These are phyloP conservation scores for Helicocarpus griseus DNA, from an alignment of 2,329 filamentous ascomycete genomes.

Conservation along the genomic window DNA sequence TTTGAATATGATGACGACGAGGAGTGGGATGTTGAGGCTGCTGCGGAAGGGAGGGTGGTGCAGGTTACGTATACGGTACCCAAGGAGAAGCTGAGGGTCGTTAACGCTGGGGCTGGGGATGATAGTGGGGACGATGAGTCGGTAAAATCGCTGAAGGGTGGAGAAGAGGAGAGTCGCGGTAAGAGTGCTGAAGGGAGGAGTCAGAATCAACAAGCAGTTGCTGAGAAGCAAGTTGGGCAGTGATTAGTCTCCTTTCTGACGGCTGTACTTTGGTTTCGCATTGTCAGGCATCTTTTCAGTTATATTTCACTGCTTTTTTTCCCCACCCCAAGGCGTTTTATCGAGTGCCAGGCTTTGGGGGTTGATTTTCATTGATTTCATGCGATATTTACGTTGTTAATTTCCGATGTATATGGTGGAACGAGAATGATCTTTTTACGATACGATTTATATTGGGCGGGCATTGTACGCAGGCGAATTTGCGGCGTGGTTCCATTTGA, in stretches of 20 bases:
- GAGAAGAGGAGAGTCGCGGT: background rate
- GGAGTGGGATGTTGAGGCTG: constrained; percentile 69
- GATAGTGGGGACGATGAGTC: constrained; percentile 18
- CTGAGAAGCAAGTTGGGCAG: background rate
- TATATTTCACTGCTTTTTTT: background rate
- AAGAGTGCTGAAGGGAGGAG: background rate
- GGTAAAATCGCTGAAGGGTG: constrained; percentile 3
- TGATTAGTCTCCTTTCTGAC: background rate
- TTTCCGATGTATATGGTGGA: background rate
- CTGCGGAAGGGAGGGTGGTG: constrained; percentile 60
- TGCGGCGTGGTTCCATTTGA: background rate
- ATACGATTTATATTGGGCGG: background rate
- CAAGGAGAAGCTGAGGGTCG: constrained; percentile 74
- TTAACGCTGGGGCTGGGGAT: constrained; percentile 56
- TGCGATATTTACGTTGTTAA: background rate
- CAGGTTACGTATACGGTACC: constrained; percentile 93
- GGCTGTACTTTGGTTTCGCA: background rate
- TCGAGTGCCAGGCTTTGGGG: background rate
- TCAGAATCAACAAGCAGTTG: background rate
- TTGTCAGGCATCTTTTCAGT: background rate
- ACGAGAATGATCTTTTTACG: background rate
- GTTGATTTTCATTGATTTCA: background rate
- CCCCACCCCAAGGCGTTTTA: background rate
- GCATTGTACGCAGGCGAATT: background rate
- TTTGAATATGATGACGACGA: constrained; percentile 23